Evolutionary conservation across 148 eudicot species (phyloP).

Genomic region (Rhododendron molle): DNA sequence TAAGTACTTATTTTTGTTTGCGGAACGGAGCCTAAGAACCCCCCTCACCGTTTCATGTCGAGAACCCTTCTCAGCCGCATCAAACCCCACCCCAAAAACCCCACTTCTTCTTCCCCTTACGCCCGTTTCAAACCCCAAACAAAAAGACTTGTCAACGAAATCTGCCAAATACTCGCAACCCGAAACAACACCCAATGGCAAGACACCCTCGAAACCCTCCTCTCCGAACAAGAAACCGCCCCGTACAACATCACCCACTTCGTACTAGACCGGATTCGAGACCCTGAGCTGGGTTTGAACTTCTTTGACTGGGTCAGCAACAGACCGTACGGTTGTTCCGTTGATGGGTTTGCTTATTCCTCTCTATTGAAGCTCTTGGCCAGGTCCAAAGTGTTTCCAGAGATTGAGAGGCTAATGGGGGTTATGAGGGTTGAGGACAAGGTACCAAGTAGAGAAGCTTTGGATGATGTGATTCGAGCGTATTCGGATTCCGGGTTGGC

Average conservation of each 20-base stretch:
- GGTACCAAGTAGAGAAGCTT: constrained; percentile 52
- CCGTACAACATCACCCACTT: constrained; percentile 69
- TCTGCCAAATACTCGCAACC: constrained; percentile 50
- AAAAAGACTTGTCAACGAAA: constrained; percentile 40
- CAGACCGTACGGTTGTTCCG: constrained; percentile 41
- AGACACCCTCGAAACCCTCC: constrained; percentile 47
- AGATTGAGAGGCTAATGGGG: constrained; percentile 47
- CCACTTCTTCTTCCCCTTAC: constrained; percentile 26
- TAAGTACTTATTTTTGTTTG: too few relatives aligned
- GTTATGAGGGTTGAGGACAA: constrained; percentile 39
- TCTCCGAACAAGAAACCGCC: constrained; percentile 43
- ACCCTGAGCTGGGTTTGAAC: constrained; percentile 59
- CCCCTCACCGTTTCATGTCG: constrained; percentile 45
- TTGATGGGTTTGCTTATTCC: constrained; percentile 72
- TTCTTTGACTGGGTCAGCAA: constrained; percentile 60
- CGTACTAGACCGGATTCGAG: constrained; percentile 68
- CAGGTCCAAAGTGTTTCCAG: constrained; percentile 48
- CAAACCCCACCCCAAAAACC: constrained; percentile 56
- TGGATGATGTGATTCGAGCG: constrained; percentile 47
- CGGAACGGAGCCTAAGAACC: too few relatives aligned
- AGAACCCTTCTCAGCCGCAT: constrained; percentile 60
- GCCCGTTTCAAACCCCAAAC: constrained; percentile 30
- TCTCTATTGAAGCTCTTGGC: constrained; percentile 77
- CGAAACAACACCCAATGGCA: constrained; percentile 51
- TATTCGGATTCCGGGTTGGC: constrained; percentile 62